Evolutionary conservation across 345 rosid species (phyloP), one percentile per base, ranked within the genome.

Genomic region (Acer yangbiense): DNA sequence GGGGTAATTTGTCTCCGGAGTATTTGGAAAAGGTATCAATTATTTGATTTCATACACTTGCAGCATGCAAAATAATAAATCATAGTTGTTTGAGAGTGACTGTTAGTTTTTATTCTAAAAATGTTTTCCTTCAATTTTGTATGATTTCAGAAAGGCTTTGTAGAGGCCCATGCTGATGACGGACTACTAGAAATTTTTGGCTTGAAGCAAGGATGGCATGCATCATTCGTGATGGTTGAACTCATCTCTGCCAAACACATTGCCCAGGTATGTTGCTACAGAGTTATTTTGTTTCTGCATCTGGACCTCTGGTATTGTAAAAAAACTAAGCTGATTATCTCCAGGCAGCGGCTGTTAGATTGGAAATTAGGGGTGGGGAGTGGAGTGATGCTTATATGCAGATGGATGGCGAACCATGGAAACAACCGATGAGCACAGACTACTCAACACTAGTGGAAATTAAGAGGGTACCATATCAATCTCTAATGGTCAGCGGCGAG

Each of bases 391-490:
- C 93, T 29, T 97, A 78, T 81, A 86, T 97, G 98, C 99, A 94
- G 88, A 94, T 96, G 97, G 99, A 97, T 69, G 99, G 98, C 7
- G 98, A 97, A 79, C 99, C 98, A 7, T 93, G 99, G 98, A 97
- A 90, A 77, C 98, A 94, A 55, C 94, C 90, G 9, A 76, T 94
- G 86, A 88, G 66, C 90, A 81, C 63, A 83, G 97, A 94, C 35
- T 83, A 86, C 61, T 91, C 98, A 7, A 88, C 97, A 5, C 86
- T 93, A 76, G 88, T 93, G 57, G 95, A 93, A 73, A 97, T 97
- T 60, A 89, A 85, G 82, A 89, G 92, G 82, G 93, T 91, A 43
- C 98, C 98, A 57, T 81, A 76, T 74, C 94, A 86, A 52, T 97
- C 98, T 50, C 68, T 86, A 55, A 88, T 94, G 90, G 78, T 93